phyloP scores from a whole-genome alignment of 202 grass and related monocot genomes.

The Setaria italica region DNA sequence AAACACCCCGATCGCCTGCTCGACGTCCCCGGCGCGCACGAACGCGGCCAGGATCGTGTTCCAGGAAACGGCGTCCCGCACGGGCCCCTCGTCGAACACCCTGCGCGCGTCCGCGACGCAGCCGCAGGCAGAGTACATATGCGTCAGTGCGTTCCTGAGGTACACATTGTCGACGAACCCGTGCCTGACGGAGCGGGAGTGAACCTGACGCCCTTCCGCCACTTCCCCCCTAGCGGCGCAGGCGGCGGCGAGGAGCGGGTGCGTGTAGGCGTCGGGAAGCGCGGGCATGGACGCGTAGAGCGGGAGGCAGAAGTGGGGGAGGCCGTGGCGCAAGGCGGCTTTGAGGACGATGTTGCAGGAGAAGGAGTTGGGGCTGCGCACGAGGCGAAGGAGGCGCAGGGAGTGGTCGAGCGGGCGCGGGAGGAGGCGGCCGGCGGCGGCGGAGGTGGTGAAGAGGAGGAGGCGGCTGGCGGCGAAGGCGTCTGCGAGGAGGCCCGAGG shows the following conservation, averaged over 20 bases:
- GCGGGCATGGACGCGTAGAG: constrained; percentile 66
- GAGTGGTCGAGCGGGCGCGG: constrained; percentile 61
- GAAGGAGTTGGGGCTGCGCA: constrained; percentile 67
- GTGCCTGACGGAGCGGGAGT: constrained; percentile 55
- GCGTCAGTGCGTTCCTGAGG: constrained; percentile 69
- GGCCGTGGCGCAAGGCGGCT: constrained; percentile 45
- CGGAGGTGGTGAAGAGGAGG: constrained; percentile 67
- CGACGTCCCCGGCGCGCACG: constrained; percentile 55
- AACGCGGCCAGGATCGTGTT: constrained; percentile 83
- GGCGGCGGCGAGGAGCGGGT: constrained; percentile 65
- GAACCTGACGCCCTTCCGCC: constrained; percentile 66
- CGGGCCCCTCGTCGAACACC: constrained; percentile 73
- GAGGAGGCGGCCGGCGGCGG: constrained; percentile 49
- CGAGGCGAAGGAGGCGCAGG: constrained; percentile 56
- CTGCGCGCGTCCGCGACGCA: constrained; percentile 56
- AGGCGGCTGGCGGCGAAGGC: constrained; percentile 81
- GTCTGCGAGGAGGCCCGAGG: constrained; percentile 72
- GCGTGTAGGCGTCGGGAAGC: constrained; percentile 62
- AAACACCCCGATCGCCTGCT: constrained; percentile 59
- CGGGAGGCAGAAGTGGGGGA: constrained; percentile 68
- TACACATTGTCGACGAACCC: constrained; percentile 72
- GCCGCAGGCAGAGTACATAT: constrained; percentile 79
- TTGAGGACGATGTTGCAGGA: constrained; percentile 76
- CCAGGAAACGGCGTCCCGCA: constrained; percentile 88
- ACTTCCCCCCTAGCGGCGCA: constrained; percentile 54